Evolutionary conservation across 345 rosid genomes (phyloP).

Genomic region (Linum lewisii): DNA sequence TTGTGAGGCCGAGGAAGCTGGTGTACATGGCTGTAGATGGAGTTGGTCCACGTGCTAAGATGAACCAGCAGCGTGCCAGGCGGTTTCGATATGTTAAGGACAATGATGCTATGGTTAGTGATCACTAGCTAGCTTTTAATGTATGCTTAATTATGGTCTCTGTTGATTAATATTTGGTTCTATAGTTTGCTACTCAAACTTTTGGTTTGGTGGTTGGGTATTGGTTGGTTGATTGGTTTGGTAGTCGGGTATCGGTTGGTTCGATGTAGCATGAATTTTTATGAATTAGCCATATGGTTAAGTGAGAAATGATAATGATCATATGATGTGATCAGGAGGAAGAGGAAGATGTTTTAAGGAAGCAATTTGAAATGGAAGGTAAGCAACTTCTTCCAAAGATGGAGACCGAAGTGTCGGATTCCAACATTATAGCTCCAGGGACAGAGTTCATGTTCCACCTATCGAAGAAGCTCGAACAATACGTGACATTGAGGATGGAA

Average conservation of each 20-base stretch:
- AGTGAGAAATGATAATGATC: no score
- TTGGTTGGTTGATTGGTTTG: no score
- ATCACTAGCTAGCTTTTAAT: no score
- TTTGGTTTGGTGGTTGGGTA: no score
- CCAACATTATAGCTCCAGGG: conserved; percentile 22
- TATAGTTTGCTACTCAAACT: no score
- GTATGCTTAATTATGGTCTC: neutral
- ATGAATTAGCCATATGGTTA: no score
- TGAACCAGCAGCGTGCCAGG: conserved; percentile 21
- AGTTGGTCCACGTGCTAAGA: conserved; percentile 27
- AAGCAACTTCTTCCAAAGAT: conserved; percentile 14
- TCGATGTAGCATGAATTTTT: neutral
- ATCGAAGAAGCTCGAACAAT: conserved; percentile 15
- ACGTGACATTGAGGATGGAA: conserved; percentile 5
- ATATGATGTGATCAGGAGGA: conserved; percentile 8
- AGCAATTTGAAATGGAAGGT: conserved; percentile 21
- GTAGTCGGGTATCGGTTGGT: neutral
- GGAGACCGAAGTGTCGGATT: conserved; percentile 12
- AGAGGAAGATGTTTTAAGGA: conserved; percentile 13
- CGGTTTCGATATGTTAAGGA: conserved; percentile 9
- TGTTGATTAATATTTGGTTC: no score
- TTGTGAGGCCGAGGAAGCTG: conserved; percentile 22
- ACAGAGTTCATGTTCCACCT: conserved; percentile 16
- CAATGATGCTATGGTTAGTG: conserved; percentile 16
- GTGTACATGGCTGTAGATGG: conserved; percentile 27